Base-by-base conservation (phyloP, 176 grass and related monocot species). In the Zizania latifolia region DNA sequence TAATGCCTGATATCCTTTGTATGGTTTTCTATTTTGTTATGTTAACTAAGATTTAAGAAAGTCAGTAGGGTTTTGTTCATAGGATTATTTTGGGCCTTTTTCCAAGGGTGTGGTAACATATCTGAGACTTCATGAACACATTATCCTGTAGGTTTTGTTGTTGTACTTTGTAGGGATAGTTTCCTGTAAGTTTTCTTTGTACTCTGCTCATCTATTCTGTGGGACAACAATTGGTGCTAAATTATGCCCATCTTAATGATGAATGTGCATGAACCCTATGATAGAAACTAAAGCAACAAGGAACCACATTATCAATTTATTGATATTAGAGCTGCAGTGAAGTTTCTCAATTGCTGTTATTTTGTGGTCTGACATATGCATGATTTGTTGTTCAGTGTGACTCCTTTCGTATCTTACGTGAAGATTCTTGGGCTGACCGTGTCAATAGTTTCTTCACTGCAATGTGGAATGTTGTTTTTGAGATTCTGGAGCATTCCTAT, bases 401-500 rank as follows among this genome's bases (percentile, higher is more conserved):
- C 27, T 81, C 82, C 1, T 94, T 88, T 33, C 74, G 64, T 65
- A 94, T 94, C 72, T 85, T 94, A 62, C 82, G 75, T 60, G 88
- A 91, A 78, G 89, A 92, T 46, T 86, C 82, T 29, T 94, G 91
- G 91, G 86, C 79, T 72, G 82, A 69, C 19, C 95, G 91, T 72
- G 30, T 94, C 64, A 88, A 86, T 78, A 81, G 69, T 53, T 99
- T 99, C 82, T 90, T 90, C 81, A 34, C 67, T 64, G 82, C 89
- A 82, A 92, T 90, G 84, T 92, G 86, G 95, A 88, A 83, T 85
- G 86, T 77, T 56, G 38, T 99, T 57, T 82, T 99, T 60, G 90
- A 99, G 82, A 99, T 99, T 78, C 61, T 99, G 31, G 95, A 99
- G 53, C 76, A 75, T 24, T 99, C 95, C 34, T 94, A 92, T 79